Evolutionary conservation across 148 eudicot genomes (phyloP).

Genomic region (Euryodendron excelsum): DNA sequence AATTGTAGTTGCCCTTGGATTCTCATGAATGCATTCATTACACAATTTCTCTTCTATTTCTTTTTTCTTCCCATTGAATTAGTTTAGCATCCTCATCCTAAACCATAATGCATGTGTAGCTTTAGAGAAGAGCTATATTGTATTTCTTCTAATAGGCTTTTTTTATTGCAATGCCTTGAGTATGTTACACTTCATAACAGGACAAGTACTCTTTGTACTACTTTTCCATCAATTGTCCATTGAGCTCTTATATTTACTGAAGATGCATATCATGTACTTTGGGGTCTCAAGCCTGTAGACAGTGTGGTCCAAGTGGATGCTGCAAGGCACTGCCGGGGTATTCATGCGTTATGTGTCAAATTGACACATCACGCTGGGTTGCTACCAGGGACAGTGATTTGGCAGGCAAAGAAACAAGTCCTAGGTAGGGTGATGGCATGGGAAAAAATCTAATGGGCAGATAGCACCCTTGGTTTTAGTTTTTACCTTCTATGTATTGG

Average conservation of each 20-base stretch:
- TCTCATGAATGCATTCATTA: background rate
- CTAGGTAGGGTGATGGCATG: background rate
- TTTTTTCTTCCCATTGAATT: background rate
- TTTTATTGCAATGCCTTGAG: background rate
- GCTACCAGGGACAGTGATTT: background rate
- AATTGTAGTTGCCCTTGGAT: background rate
- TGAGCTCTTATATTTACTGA: background rate
- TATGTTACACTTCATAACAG: background rate
- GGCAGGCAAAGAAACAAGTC: background rate
- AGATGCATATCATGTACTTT: background rate
- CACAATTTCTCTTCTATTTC: background rate
- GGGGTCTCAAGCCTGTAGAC: background rate
- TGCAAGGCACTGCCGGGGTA: background rate
- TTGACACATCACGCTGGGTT: background rate
- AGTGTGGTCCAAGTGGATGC: background rate
- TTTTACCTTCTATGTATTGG: no score
- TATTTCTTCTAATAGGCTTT: background rate
- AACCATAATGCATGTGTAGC: background rate
- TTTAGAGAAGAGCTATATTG: background rate
- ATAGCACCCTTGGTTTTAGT: no score
- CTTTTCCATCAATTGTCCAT: background rate
- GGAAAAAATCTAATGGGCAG: no score
- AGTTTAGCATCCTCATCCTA: background rate
- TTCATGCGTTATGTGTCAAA: background rate
- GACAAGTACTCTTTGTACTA: no score